Evolutionary conservation across 345 rosid species (phyloP).

Genomic region (Garcia nutans): DNA sequence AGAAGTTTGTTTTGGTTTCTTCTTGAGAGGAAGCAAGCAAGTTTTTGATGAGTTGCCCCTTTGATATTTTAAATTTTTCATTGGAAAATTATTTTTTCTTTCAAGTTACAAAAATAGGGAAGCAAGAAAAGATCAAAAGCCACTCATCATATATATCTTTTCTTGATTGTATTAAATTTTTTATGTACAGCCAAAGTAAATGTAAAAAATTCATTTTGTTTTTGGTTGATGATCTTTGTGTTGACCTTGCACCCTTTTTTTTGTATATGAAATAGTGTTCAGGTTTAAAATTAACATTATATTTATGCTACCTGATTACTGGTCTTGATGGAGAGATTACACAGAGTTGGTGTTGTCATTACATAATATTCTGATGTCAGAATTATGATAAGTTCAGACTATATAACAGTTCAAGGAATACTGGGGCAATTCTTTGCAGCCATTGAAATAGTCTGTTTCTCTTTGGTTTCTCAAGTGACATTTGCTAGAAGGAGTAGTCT

Average conservation of each 20-base stretch:
- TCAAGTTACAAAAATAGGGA: not conserved
- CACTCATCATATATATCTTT: not conserved
- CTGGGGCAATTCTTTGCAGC: too few relatives aligned
- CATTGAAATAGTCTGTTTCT: too few relatives aligned
- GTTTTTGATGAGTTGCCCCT: constrained; percentile 9
- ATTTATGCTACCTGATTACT: not conserved
- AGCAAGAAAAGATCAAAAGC: not conserved
- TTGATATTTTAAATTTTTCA: not conserved
- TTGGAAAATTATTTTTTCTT: not conserved
- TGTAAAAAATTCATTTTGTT: constrained; percentile 12
- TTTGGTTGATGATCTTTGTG: not conserved
- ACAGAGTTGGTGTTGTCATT: not conserved
- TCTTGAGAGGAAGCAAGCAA: constrained; percentile 21
- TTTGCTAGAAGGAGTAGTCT: too few relatives aligned
- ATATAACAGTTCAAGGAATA: not conserved
- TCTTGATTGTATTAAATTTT: constrained; percentile 3
- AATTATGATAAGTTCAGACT: not conserved
- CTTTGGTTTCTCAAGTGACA: too few relatives aligned
- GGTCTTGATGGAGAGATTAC: not conserved
- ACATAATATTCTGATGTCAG: not conserved
- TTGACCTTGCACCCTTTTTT: not conserved
- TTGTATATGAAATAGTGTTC: not conserved
- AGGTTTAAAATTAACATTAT: too few relatives aligned
- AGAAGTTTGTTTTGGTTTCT: constrained; percentile 21
- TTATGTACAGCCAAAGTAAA: constrained; percentile 26